Evolutionary conservation across 2,329 filamentous ascomycete species (phyloP).

Genomic region (Onygenales sp.): DNA sequence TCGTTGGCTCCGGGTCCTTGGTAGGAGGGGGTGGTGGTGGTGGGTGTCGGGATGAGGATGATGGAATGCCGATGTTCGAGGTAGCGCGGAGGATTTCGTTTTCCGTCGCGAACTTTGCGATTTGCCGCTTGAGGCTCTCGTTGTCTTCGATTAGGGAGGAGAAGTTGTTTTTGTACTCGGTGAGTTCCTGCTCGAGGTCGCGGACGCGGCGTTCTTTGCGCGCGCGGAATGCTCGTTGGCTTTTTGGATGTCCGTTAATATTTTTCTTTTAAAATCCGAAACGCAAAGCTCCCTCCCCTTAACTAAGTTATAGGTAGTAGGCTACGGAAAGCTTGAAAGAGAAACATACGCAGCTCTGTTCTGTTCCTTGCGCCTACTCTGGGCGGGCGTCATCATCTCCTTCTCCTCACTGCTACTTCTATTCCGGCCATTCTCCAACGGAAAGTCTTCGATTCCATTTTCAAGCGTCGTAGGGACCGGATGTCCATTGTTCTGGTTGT

Average conservation of each 20-base stretch:
- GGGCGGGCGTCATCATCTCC: constrained; percentile 43
- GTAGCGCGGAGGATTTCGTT: constrained; percentile 88
- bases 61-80: constrained; percentile 29
- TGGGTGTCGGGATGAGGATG: constrained; percentile 32
- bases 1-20: constrained; percentile 30
- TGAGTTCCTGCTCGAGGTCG: constrained; percentile 81
- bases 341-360: constrained; percentile 60
- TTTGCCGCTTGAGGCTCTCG: constrained; percentile 71
- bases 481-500: background rate
- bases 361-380: constrained; percentile 58
- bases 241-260: constrained; percentile 29
- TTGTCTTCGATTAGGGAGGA: constrained; percentile 70
- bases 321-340: background rate
- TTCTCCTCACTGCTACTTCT: constrained; percentile 47
- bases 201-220: constrained; percentile 91
- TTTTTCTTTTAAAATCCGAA: background rate
- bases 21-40: constrained; percentile 6
- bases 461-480: background rate
- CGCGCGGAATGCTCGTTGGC: constrained; percentile 91
- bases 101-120: constrained; percentile 77
- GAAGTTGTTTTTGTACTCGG: constrained; percentile 63
- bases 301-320: background rate
- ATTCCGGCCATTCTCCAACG: constrained; percentile 18
- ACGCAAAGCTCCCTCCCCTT: background rate
- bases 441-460: constrained; percentile 9